These are phyloP conservation scores for Rubroboletus satanas DNA, from an alignment of 768 basidiomycete species.

Conservation along the genomic window DNA sequence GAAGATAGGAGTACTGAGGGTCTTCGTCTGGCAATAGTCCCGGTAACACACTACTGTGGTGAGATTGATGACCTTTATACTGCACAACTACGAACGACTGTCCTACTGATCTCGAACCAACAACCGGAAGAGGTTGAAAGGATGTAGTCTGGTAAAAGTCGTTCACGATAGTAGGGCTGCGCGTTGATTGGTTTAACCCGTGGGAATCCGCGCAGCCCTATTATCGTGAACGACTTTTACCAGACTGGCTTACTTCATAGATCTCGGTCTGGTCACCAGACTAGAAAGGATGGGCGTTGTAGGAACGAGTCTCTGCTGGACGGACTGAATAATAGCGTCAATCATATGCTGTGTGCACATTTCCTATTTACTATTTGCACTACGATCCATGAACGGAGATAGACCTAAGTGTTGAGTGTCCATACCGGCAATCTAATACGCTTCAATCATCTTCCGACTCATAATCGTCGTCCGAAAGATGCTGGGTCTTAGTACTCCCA, in stretches of 20 bases:
- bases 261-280: too few species aligned
- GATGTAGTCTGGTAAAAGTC: too few species aligned
- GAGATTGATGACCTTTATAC: neutral
- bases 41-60: neutral
- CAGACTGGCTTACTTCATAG: too few species aligned
- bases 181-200: too few species aligned
- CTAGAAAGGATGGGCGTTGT: neutral
- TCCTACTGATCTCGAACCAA: neutral
- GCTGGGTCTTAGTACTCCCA: constrained; percentile 12
- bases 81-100: neutral
- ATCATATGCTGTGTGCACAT: neutral
- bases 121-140: neutral
- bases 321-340: neutral
- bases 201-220: too few species aligned
- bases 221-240: too few species aligned
- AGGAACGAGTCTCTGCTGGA: too few species aligned
- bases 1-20: neutral
- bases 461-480: constrained; percentile 51
- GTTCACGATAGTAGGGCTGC: too few species aligned
- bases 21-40: neutral
- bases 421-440: neutral
- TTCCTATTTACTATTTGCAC: too few species aligned
- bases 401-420: neutral
- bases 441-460: constrained; percentile 46
- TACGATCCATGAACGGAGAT: neutral